Evolutionary conservation across 2,329 filamentous ascomycete species (phyloP), one percentile per base, ranked within the genome.

Genomic region (Chaetoscypha palmicola): DNA sequence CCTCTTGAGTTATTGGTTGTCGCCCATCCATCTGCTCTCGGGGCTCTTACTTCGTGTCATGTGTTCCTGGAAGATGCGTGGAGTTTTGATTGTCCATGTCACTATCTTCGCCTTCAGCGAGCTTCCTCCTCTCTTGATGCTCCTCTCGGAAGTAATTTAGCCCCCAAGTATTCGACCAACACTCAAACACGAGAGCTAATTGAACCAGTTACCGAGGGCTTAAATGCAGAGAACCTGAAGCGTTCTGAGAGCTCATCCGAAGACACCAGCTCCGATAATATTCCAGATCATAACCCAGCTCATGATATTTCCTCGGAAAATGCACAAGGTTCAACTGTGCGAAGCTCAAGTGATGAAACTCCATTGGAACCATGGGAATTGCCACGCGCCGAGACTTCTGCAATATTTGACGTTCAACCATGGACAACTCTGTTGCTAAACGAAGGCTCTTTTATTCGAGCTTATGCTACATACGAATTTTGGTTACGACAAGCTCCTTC

Each of bases 371-470:
- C 41, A 14, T 32, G 16, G 39, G 34, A 38, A 4, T 23, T 35
- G 5, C 9, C 26, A 17, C 41, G 31, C 28, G 22, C 41, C 9
- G 30, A 23, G 16, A 22, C 37, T 7, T 49, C 50, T 21, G 23
- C 38, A 7, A 26, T 61, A 1, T 57, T 60, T 28, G 34, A 51
- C 10, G 43, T 56, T 26, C 52, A 55, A 17, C 73, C 74, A 2
- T 90, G 86, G 85, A 71, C 69, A 0, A 71, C 74, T 14, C 56
- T 88, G 0, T 66, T 75, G 2, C 74, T 88, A 51, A 90, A 90
- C 59, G 85, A 91, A 64, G 83, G 83, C 7, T 86, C 83, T 0
- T 86, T 79, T 3, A 72, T 83, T n/a, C 72, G 73, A 45, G 81
- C 78, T 4, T 90, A 74, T 39, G 43, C 47, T 36, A 79, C 76